Percentiles rank a stretch among this genome's conserved stretches.
Conservation (phyloP, 202 grass and related monocot species). For the Sporobolus alterniflorus region DNA sequence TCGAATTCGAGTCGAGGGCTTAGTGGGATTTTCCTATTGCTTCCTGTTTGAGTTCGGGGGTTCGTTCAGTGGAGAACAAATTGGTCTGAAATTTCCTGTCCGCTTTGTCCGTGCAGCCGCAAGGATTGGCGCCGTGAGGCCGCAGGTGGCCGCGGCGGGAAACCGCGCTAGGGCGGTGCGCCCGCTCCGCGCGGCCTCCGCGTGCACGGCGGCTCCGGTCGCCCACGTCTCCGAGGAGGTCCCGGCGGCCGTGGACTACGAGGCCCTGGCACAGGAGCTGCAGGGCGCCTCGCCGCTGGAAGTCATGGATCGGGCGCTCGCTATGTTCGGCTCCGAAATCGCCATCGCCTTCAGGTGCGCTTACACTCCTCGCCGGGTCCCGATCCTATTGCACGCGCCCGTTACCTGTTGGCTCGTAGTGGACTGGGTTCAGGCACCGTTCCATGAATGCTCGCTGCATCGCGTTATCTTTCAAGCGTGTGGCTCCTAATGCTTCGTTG, state of each 20-base stretch:
- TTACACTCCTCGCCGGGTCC: background rate
- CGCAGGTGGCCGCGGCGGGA: slow-evolving; percentile 30
- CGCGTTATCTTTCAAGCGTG: slow-evolving; percentile 28
- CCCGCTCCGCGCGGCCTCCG: slow-evolving; percentile 60
- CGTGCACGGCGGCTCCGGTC: slow-evolving; percentile 20
- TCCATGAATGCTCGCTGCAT: background rate
- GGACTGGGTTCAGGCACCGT: background rate
- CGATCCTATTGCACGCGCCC: background rate
- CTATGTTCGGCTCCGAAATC: slow-evolving; percentile 81
- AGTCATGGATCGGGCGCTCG: slow-evolving; percentile 88
- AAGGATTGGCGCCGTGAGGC: slow-evolving; percentile 53
- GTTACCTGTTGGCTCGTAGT: background rate
- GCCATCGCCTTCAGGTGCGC: slow-evolving; percentile 92
- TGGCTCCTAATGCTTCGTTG: too few species aligned
- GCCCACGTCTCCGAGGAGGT: slow-evolving; percentile 28
- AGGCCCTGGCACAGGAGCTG: slow-evolving; percentile 64
- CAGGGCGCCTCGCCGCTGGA: slow-evolving; percentile 77
- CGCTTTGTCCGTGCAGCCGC: slow-evolving; percentile 31
- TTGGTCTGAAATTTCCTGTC: slow-evolving; percentile 1
- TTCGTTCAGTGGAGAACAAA: background rate
- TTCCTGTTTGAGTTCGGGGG: background rate
- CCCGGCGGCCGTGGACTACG: slow-evolving; percentile 50
- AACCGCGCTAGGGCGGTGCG: slow-evolving; percentile 53
- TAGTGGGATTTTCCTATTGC: background rate
- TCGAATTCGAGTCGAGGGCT: background rate